A percentile compares a stretch with the other conserved stretches of the same genome.
phyloP scores from a whole-genome alignment of 108 stramenopile species.

The Cyclotella kingstonii region DNA sequence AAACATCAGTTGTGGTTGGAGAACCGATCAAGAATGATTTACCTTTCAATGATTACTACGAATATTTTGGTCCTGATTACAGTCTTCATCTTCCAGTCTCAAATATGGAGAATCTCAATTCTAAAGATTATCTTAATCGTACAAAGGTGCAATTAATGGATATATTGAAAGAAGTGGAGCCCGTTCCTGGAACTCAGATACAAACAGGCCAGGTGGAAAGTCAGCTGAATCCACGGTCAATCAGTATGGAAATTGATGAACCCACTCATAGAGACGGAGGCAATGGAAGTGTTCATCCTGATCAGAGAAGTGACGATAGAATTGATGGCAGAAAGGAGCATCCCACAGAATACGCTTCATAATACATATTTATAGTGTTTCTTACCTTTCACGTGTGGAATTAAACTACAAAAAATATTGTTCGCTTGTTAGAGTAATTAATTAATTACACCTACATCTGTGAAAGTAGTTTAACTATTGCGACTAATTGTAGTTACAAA shows the following conservation, averaged over 20 bases:
- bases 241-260: slow-evolving; percentile 63
- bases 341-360: slow-evolving; percentile 58
- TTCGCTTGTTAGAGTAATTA: too few relatives aligned
- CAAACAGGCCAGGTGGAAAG: slow-evolving; percentile 83
- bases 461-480: too few relatives aligned
- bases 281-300: slow-evolving; percentile 45
- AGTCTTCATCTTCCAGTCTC: slow-evolving; percentile 92
- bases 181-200: slow-evolving; percentile 80
- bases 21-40: slow-evolving; percentile 87
- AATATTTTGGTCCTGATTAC: slow-evolving; percentile 99
- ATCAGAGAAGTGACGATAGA: slow-evolving; percentile 35
- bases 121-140: slow-evolving; percentile 80
- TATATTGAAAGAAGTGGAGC: slow-evolving; percentile 75
- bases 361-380: too few relatives aligned
- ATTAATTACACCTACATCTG: too few relatives aligned
- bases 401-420: too few relatives aligned
- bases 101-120: slow-evolving; percentile 98
- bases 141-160: slow-evolving; percentile 83
- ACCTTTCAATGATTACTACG: slow-evolving; percentile 98
- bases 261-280: slow-evolving; percentile 44
- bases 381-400: too few relatives aligned
- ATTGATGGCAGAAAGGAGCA: slow-evolving; percentile 60
- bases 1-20: slow-evolving; percentile 91
- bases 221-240: slow-evolving; percentile 62
- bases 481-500: too few relatives aligned